Evolutionary conservation across 179 eudicot species (phyloP).

Genomic region (Gypsophila paniculata): DNA sequence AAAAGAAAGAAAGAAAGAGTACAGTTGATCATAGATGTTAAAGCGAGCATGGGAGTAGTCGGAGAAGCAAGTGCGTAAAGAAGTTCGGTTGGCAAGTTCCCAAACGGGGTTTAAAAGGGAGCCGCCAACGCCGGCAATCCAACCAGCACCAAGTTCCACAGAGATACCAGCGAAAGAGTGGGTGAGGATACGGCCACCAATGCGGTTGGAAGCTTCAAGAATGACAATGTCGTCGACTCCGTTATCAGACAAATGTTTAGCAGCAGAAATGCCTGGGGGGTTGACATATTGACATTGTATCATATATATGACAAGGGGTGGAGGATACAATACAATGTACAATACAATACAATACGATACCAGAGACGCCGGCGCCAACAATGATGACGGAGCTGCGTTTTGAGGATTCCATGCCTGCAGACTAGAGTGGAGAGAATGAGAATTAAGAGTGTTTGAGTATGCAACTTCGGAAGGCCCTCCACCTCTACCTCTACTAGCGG

Average conservation of each 20-base stretch:
- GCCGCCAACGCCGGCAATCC: conserved; percentile 94
- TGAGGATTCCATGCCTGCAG: conserved; percentile 63
- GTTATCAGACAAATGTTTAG: conserved; percentile 60
- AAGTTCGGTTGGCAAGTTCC: conserved; percentile 54
- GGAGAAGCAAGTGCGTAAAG: conserved; percentile 69
- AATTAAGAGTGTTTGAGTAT: too few relatives aligned
- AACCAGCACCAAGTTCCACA: conserved; percentile 91
- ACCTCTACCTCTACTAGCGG: too few relatives aligned
- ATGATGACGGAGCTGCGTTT: conserved; percentile 60
- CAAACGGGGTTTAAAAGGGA: conserved; percentile 62
- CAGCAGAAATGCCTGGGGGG: conserved; percentile 73
- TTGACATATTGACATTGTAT: background rate
- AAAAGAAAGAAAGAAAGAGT: too few relatives aligned
- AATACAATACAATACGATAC: too few relatives aligned
- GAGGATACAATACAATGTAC: too few relatives aligned
- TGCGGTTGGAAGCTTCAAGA: conserved; percentile 70
- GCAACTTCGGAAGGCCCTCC: background rate
- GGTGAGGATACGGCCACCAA: conserved; percentile 71
- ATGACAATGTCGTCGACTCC: conserved; percentile 72
- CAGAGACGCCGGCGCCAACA: conserved; percentile 90
- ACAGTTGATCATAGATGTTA: conserved; percentile 77
- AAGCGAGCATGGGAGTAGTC: conserved; percentile 87
- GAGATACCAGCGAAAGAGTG: conserved; percentile 60
- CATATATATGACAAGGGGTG: background rate
- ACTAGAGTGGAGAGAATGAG: too few relatives aligned